phyloP scores from a whole-genome alignment of 345 rosid genomes.

The Toxicodendron radicans region DNA sequence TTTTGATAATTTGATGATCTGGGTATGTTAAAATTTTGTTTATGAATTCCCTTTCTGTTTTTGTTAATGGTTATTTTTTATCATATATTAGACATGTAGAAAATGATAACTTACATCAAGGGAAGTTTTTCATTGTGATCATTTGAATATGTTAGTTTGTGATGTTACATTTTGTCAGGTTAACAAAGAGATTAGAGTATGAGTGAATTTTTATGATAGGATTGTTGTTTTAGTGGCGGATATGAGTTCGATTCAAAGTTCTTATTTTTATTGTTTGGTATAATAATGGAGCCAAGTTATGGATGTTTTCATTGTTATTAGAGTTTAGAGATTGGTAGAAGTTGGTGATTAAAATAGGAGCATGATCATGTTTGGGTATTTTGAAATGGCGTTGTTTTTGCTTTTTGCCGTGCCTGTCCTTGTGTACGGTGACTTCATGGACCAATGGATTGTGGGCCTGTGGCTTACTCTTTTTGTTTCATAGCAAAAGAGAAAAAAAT shows the following conservation, averaged over 20 bases:
- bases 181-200: neutral
- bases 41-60: neutral
- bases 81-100: neutral
- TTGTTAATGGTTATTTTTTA: neutral
- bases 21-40: neutral
- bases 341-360: neutral
- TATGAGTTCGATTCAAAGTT: neutral
- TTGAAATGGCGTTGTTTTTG: neutral
- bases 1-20: slow-evolving; percentile 13
- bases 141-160: neutral
- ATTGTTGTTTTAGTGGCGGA: neutral
- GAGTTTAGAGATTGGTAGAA: neutral
- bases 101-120: neutral
- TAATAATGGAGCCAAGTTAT: neutral
- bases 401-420: neutral
- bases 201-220: neutral
- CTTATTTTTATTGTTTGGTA: neutral
- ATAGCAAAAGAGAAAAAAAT: too few species aligned
- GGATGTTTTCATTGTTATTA: neutral
- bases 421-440: neutral
- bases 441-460: neutral
- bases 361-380: neutral
- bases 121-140: neutral
- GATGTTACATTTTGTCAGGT: neutral
- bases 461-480: neutral